phyloP scores from a whole-genome alignment of 371 early-diverging fungal species.

The Aphelidium insulamus region DNA sequence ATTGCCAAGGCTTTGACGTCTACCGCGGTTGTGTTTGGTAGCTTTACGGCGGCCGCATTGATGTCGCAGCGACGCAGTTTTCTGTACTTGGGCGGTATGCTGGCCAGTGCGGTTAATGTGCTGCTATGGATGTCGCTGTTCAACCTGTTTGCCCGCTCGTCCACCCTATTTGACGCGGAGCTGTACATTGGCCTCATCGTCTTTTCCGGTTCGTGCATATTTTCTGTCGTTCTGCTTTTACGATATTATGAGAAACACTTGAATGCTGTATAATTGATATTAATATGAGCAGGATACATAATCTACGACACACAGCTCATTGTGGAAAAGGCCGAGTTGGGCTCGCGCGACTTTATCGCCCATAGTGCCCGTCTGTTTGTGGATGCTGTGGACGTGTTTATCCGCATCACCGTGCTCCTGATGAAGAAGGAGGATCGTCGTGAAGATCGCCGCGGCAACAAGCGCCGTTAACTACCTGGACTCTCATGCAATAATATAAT shows the following conservation, averaged over 20 bases:
- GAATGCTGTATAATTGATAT: background rate
- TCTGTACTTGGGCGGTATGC: conserved; percentile 20
- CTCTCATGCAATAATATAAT: no score
- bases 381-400: conserved; percentile 26
- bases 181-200: conserved; percentile 25
- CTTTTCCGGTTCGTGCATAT: conserved; percentile 8
- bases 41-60: conserved; percentile 20
- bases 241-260: background rate
- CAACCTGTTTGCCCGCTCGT: conserved; percentile 18
- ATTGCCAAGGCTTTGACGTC: conserved; percentile 13
- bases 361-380: conserved; percentile 24
- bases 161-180: conserved; percentile 16
- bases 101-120: conserved; percentile 13
- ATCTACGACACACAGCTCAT: conserved; percentile 38
- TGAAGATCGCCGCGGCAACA: conserved; percentile 1
- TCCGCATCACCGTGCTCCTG: conserved; percentile 19
- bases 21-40: conserved; percentile 22
- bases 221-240: conserved; percentile 5
- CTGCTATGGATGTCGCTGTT: conserved; percentile 17
- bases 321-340: conserved; percentile 22
- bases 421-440: conserved; percentile 11
- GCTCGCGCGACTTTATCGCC: conserved; percentile 17
- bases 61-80: conserved; percentile 16
- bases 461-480: no score
- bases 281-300: conserved; percentile 7